These are phyloP conservation scores for Huntiella savannae DNA, from an alignment of 2,329 filamentous ascomycete genomes.

Conservation along the genomic window DNA sequence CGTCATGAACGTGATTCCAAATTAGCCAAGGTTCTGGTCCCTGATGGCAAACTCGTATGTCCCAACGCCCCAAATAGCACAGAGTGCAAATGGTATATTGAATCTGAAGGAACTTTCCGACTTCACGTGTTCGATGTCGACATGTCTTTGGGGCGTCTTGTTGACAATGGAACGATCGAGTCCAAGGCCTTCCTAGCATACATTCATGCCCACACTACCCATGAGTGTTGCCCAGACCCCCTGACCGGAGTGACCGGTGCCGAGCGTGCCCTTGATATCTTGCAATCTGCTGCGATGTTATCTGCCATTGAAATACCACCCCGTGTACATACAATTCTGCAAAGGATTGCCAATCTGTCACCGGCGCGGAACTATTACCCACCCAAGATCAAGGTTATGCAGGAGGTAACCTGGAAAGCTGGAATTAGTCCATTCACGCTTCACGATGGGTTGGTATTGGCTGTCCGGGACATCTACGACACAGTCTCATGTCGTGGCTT, in stretches of 20 bases:
- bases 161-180: slow-evolving; percentile 29
- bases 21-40: slow-evolving; percentile 21
- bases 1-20: slow-evolving; percentile 9
- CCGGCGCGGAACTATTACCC: slow-evolving; percentile 29
- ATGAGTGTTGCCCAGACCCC: slow-evolving; percentile 27
- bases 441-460: slow-evolving; percentile 16
- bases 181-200: slow-evolving; percentile 32
- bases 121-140: slow-evolving; percentile 31
- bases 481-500: too few species aligned
- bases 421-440: slow-evolving; percentile 25
- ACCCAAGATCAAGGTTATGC: slow-evolving; percentile 22
- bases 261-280: slow-evolving; percentile 30
- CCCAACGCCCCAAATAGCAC: too few species aligned
- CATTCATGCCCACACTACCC: slow-evolving; percentile 34
- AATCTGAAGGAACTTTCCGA: slow-evolving; percentile 26
- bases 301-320: slow-evolving; percentile 26
- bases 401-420: slow-evolving; percentile 24
- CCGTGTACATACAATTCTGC: slow-evolving; percentile 20
- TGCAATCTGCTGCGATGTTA: slow-evolving; percentile 27
- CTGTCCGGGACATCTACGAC: too few species aligned
- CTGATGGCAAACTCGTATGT: background rate
- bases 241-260: slow-evolving; percentile 32
- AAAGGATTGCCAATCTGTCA: slow-evolving; percentile 22
- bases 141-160: slow-evolving; percentile 26
- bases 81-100: too few species aligned